Percentiles rank a stretch among this genome's conserved stretches.
Evolutionary conservation across 345 rosid species (phyloP).

Genomic region (Salix koriyanagi): DNA sequence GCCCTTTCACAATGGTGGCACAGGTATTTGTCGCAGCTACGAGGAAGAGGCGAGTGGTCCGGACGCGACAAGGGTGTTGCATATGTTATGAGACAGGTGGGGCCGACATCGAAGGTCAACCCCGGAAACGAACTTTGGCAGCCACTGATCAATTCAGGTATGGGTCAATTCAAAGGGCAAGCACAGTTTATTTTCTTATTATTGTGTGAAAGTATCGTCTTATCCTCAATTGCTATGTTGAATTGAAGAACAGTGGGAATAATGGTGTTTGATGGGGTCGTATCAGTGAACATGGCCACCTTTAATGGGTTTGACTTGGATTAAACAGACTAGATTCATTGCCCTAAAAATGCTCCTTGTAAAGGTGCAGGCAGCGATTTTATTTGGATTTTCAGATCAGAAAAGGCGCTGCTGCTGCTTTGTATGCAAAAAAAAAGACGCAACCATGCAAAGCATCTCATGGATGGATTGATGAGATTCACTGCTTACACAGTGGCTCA

Average conservation of each 20-base stretch:
- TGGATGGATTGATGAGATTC: not conserved
- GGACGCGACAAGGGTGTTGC: slow-evolving; percentile 29
- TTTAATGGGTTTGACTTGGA: not conserved
- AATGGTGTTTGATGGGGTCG: not conserved
- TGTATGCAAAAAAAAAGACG: not conserved
- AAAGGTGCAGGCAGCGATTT: not conserved
- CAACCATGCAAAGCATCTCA: not conserved
- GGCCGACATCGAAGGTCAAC: slow-evolving; percentile 10
- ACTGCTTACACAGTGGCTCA: not conserved
- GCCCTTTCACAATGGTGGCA: slow-evolving; percentile 61
- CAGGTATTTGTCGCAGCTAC: slow-evolving; percentile 71
- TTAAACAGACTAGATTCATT: not conserved
- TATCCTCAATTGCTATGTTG: not conserved
- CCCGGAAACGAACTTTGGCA: slow-evolving; percentile 20
- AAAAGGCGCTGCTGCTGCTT: not conserved
- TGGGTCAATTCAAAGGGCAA: not conserved
- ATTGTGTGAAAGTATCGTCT: not conserved
- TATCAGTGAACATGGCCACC: not conserved
- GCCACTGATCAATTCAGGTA: slow-evolving; percentile 68
- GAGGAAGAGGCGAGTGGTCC: slow-evolving; percentile 52
- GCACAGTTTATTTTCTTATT: not conserved
- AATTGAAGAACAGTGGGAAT: not conserved
- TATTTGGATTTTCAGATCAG: not conserved
- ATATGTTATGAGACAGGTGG: slow-evolving; percentile 26
- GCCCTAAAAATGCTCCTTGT: not conserved